Conservation (phyloP, 75 land plant genomes). For the Azolla pinnata region DNA sequence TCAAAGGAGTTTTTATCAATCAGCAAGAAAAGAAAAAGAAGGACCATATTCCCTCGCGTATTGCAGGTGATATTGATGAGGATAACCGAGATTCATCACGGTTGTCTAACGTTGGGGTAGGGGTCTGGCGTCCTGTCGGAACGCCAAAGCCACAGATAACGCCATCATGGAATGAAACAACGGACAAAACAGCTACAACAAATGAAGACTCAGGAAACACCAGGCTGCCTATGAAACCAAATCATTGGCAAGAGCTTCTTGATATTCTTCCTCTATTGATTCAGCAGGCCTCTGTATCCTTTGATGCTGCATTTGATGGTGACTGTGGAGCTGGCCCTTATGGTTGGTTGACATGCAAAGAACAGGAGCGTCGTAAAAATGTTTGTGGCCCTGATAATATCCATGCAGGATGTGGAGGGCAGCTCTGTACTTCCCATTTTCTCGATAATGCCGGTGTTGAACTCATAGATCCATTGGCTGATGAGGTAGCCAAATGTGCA, state of each 20-base stretch:
- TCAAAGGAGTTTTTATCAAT: neutral
- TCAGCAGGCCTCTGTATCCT: conserved; percentile 73
- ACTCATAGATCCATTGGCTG: conserved; percentile 62
- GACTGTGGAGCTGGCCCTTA: conserved; percentile 73
- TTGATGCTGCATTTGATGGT: conserved; percentile 74
- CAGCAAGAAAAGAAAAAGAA: conserved; percentile 53
- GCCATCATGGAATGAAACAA: conserved; percentile 26
- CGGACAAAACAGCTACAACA: neutral
- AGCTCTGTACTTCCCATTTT: conserved; percentile 57
- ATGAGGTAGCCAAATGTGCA: conserved; percentile 46
- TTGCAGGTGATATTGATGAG: conserved; percentile 83
- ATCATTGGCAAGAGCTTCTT: conserved; percentile 53
- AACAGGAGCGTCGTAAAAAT: conserved; percentile 62
- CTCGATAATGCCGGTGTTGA: conserved; percentile 77
- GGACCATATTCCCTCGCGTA: conserved; percentile 62
- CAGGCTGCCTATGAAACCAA: neutral
- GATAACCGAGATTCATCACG: conserved; percentile 50
- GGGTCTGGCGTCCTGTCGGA: conserved; percentile 95
- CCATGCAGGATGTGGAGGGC: conserved; percentile 86
- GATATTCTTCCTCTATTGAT: conserved; percentile 72
- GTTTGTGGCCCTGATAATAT: conserved; percentile 67
- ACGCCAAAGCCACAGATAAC: conserved; percentile 48
- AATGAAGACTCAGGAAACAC: conserved; percentile 12
- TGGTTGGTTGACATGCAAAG: conserved; percentile 75
- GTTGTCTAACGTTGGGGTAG: conserved; percentile 76